These are phyloP conservation scores for Bassia scoparia DNA, from an alignment of 148 eudicot species.

Conservation along the genomic window DNA sequence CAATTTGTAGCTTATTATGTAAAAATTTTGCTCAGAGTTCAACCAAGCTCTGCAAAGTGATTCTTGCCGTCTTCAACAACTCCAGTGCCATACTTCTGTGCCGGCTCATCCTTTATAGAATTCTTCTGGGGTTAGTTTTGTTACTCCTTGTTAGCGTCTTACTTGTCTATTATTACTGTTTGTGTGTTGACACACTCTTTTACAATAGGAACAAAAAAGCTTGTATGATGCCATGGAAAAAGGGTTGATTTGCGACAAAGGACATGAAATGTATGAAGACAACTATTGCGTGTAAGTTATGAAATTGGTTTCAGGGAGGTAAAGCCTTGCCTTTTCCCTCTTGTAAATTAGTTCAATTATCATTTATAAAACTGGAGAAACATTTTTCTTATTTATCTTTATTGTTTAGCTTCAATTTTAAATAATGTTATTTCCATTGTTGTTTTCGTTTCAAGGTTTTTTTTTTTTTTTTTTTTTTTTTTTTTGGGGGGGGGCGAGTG, in stretches of 20 bases:
- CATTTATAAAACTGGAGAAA: too few relatives aligned
- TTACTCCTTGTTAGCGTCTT: constrained; percentile 6
- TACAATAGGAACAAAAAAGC: constrained; percentile 82
- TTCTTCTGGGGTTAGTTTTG: constrained; percentile 79
- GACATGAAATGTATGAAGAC: constrained; percentile 63
- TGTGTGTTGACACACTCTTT: too few relatives aligned
- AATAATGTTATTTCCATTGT: too few relatives aligned
- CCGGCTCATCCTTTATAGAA: constrained; percentile 70
- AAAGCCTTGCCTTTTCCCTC: constrained; percentile 13
- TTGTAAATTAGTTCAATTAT: background rate
- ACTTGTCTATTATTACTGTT: background rate
- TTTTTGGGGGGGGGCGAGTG: too few relatives aligned
- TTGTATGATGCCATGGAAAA: constrained; percentile 85
- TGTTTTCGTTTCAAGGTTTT: too few relatives aligned
- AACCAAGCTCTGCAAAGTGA: constrained; percentile 95
- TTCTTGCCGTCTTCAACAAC: constrained; percentile 89
- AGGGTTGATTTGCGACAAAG: constrained; percentile 69
- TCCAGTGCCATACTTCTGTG: constrained; percentile 83
- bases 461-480: too few relatives aligned
- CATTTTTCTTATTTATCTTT: too few relatives aligned
- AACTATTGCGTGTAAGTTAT: constrained; percentile 69
- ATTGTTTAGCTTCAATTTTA: too few relatives aligned
- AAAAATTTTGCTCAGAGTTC: constrained; percentile 48
- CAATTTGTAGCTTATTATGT: constrained; percentile 13
- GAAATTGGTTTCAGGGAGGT: constrained; percentile 94